Base-by-base conservation (phyloP, 495 filamentous ascomycete genomes). In the Ascodesmis nigricans region DNA sequence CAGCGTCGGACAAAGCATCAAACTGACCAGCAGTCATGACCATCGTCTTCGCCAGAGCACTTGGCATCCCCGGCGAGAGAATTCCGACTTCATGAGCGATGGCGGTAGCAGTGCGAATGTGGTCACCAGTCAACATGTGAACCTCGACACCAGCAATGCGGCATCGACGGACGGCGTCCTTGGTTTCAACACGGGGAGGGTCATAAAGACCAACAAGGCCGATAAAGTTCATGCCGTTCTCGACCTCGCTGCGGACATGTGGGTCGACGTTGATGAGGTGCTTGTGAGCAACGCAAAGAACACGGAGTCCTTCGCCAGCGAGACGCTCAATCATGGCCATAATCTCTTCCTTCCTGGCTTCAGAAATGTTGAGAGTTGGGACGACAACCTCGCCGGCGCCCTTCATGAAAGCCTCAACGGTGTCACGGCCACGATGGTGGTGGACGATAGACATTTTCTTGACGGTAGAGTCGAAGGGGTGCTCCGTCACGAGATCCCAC, bases 161-260 rank as follows among this genome's bases (percentile, higher is more conserved):
- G 40, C 66, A 71, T 29, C 53, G 47, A 14, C 48, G 39, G 20
- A 73, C 62, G 1, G 66, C 59, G 3, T 57, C 58, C 1, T 64
- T 64, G 14, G 72, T 69, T 45, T 78, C 75, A 1, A 65, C 57
- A 11, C 74, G 65, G 24, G 77, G 76, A 11, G 77, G 77, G 44
- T 82, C 75, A 35, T 75, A 76, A 3, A 78, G 63, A 33, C 74
- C 73, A 35, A 76, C 66, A 13, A 81, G 58, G 13, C 77, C 77
- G 13, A 67, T 58, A 45, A 78, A 72, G 6, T 54, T 54, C 25
- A 79, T 56, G 8, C 66, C 55, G 5, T 57, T 58, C 46, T 78
- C 74, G 14, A 74, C 62, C 21, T 60, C 52, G 13, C 48, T 40
- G 14, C 65, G 60, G 11, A 58, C 43, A 22, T 42, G 38, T 13